These are phyloP conservation scores for Nicotiana paniculata DNA, from an alignment of 257 asterid genomes.

Conservation along the genomic window DNA sequence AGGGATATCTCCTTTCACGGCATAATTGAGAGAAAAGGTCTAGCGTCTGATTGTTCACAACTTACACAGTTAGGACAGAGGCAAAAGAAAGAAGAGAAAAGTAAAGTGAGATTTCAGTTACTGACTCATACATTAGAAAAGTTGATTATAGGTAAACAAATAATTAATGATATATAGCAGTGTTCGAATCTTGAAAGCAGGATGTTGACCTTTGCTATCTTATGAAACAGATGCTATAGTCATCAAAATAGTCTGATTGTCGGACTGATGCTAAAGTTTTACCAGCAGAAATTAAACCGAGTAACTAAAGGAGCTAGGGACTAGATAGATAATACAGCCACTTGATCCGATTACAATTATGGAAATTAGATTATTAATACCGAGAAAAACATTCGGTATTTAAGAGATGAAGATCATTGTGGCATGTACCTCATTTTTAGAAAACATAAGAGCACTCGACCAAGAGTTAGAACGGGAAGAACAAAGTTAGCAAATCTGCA, in stretches of 20 bases:
- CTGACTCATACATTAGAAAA: neutral
- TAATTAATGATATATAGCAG: neutral
- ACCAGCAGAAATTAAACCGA: neutral
- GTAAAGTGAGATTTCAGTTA: neutral
- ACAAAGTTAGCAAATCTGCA: neutral
- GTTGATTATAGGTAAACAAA: neutral
- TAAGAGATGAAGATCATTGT: neutral
- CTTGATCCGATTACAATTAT: neutral
- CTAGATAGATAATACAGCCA: neutral
- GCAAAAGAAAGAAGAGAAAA: constrained; percentile 6
- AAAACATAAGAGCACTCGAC: neutral
- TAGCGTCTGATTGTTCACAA: constrained; percentile 51
- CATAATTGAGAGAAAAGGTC: constrained; percentile 95
- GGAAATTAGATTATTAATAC: neutral
- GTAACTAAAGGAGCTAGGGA: neutral
- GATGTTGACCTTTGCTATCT: neutral
- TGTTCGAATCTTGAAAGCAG: neutral
- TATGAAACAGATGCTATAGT: neutral
- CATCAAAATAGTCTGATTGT: neutral
- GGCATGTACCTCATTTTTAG: neutral
- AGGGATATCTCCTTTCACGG: constrained; percentile 97
- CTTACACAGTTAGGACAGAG: constrained; percentile 14
- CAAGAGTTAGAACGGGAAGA: neutral
- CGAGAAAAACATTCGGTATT: neutral
- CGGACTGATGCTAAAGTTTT: neutral